Conservation (phyloP, 257 asterid species). For the Solanum piurae region DNA sequence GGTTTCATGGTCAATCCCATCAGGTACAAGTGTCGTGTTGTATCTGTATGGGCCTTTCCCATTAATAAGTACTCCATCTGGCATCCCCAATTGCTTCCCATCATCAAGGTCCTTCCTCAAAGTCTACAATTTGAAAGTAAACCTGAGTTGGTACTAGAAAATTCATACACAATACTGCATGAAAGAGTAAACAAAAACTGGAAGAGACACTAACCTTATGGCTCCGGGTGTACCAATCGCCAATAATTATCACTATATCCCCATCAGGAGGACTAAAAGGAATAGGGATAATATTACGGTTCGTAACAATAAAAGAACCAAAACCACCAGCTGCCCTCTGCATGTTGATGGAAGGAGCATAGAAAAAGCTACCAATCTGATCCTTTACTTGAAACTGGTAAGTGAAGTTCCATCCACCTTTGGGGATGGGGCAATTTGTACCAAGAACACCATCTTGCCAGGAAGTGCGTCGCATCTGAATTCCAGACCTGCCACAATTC, state of each 20-base stretch:
- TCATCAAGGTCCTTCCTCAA: constrained; percentile 51
- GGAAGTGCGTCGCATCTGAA: constrained; percentile 86
- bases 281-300: constrained; percentile 48
- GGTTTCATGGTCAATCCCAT: constrained; percentile 70
- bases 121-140: constrained; percentile 27
- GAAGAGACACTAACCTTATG: constrained; percentile 43
- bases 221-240: constrained; percentile 87
- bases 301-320: constrained; percentile 60
- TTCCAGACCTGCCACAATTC: constrained; percentile 55
- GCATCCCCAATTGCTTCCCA: constrained; percentile 78
- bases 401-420: constrained; percentile 69
- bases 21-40: constrained; percentile 71
- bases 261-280: constrained; percentile 80
- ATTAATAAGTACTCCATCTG: constrained; percentile 88
- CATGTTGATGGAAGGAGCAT: constrained; percentile 71
- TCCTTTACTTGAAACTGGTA: constrained; percentile 97
- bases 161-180: background rate
- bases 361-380: constrained; percentile 90
- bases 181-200: background rate
- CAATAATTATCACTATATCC: constrained; percentile 67
- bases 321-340: constrained; percentile 96
- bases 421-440: constrained; percentile 82
- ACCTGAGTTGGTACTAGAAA: background rate
- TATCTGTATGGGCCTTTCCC: constrained; percentile 96
- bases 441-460: constrained; percentile 98